These are phyloP conservation scores for Tulasnella sp. DNA, from an alignment of 768 basidiomycete species.

Conservation along the genomic window DNA sequence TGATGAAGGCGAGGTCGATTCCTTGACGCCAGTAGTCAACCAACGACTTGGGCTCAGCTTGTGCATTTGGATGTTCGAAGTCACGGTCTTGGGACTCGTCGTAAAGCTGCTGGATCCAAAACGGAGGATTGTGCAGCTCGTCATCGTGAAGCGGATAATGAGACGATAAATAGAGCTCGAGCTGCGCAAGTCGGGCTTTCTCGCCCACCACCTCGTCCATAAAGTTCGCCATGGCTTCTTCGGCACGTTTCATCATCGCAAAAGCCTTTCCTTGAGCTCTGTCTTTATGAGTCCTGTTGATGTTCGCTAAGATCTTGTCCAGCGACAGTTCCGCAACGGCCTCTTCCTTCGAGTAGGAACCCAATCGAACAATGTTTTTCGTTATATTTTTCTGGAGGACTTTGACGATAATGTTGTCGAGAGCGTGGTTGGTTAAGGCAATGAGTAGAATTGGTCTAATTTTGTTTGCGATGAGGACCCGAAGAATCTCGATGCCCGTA, in stretches of 20 bases:
- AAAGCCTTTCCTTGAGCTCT: conserved; percentile 42
- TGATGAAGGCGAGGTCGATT: conserved; percentile 47
- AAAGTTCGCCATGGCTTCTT: conserved; percentile 48
- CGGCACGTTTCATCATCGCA: conserved; percentile 45
- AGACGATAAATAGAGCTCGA: conserved; percentile 45
- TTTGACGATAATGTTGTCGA: conserved; percentile 65
- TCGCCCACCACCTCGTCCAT: conserved; percentile 46
- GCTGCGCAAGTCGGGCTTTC: conserved; percentile 40
- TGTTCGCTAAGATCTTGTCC: neutral
- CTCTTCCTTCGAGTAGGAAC: conserved; percentile 42
- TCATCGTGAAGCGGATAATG: conserved; percentile 52
- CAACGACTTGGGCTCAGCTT: neutral
- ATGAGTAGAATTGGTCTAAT: conserved; percentile 56
- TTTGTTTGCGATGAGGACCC: conserved; percentile 54
- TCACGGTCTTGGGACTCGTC: conserved; percentile 29
- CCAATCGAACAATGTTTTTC: conserved; percentile 60
- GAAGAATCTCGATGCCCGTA: conserved; percentile 66
- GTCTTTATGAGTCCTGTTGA: neutral
- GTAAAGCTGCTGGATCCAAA: conserved; percentile 44
- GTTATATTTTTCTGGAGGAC: conserved; percentile 66
- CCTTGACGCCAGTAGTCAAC: conserved; percentile 54
- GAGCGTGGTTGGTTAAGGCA: conserved; percentile 74
- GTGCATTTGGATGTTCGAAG: neutral
- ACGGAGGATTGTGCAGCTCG: conserved; percentile 46
- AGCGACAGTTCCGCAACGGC: conserved; percentile 18